Evolutionary conservation across 352 stramenopile species (phyloP), one percentile per base, ranked within the genome.

Genomic region (Phytopythium aichiense): DNA sequence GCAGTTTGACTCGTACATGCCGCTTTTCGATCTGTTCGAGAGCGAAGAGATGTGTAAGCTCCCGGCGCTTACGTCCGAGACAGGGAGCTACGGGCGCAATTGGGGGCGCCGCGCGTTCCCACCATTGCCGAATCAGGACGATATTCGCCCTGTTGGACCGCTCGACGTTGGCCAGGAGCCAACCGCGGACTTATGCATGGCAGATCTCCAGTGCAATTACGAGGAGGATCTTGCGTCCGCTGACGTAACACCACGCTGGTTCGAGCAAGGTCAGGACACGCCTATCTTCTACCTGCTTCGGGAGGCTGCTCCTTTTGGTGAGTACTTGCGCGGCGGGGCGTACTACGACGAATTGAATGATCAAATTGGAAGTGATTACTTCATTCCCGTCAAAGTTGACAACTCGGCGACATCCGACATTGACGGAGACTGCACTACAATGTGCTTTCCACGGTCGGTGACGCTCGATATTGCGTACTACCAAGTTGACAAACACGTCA

Each of bases 1-100:
- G 72, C 87, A 96, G 54, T 99, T 98, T 63, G 97, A 99, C 79
- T 98, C 89, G 64, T 94, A 98, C 58, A 87, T 99, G 62, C 91
- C 95, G 4, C 70, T 98, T 0, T 98, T 96, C 53, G 80, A 96
- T 54, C 60, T 98, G 1, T 78, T 98, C 20, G 95, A 98, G 65
- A 96, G 77, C 60, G 54, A 60, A 25, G 78, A 91, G n/a, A 55
- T 94, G 48, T 99, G 96, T 53, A 52, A 83, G 33, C 68, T 99
- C 7, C 96, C 96, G 20, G 81, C 76, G 5, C 77, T 91, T 51
- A 89, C 81, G 18, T 89, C 82, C 1, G 84, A 94, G 48, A 77
- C 77, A 4, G 85, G 71, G 15, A 66, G 16, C 7, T 89, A 88
- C 28, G 81, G 82, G 0, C 81, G 79, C 23, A 87, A 77, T 38